These are phyloP conservation scores for Yarrowia keelungensis DNA, from an alignment of 805 yeast genomes.

Conservation along the genomic window DNA sequence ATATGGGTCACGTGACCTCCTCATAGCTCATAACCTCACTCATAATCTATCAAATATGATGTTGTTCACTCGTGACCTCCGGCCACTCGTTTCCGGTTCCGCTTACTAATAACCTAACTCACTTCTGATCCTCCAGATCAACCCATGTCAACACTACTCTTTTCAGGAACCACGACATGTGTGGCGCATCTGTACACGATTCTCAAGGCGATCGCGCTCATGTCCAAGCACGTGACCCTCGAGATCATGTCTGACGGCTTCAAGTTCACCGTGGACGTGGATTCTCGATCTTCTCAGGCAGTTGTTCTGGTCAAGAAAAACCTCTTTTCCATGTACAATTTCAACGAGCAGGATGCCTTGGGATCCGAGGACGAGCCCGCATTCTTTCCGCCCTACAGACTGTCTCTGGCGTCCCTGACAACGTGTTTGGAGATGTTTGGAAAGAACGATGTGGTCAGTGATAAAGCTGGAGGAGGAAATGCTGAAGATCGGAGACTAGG, in stretches of 20 bases:
- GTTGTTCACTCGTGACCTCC: no score
- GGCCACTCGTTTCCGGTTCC: no score
- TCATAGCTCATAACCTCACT: background rate
- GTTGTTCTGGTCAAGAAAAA: conserved; percentile 42
- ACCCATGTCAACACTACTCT: conserved; percentile 41
- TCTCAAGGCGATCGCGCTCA: conserved; percentile 54
- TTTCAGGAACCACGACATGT: conserved; percentile 58
- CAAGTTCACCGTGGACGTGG: conserved; percentile 55
- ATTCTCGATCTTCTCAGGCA: conserved; percentile 44
- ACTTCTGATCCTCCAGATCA: background rate
- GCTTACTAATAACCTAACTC: no score
- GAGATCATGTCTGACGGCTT: conserved; percentile 60
- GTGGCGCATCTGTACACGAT: conserved; percentile 57
- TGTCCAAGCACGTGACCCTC: conserved; percentile 54
- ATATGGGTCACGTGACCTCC: no score
- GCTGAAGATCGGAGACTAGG: background rate
- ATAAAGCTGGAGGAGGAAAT: conserved; percentile 2
- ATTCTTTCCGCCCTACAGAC: conserved; percentile 39
- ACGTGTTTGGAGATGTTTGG: conserved; percentile 46
- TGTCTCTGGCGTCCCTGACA: conserved; percentile 43
- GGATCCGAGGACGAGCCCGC: conserved; percentile 11
- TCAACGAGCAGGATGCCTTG: conserved; percentile 23
- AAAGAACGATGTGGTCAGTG: conserved; percentile 14
- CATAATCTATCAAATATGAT: background rate
- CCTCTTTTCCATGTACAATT: conserved; percentile 44